Evolutionary conservation across 116 monocot species (phyloP), one percentile per base, ranked within the genome.

Genomic region (Dioscorea cayenensis): DNA sequence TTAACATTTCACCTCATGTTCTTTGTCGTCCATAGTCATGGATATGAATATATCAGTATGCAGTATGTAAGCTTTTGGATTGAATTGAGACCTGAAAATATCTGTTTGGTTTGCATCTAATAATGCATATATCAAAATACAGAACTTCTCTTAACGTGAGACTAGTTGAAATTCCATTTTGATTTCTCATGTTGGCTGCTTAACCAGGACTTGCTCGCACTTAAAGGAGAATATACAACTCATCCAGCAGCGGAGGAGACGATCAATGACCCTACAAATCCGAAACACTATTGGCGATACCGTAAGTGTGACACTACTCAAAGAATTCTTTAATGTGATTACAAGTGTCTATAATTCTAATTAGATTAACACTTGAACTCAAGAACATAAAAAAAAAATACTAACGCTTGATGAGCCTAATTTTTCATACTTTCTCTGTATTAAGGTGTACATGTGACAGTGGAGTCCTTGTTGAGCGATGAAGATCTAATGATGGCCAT

Each of bases 261-360:
- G 3, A 94, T 94, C 63, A 94, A 94, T 49, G 91, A 94, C 77
- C 94, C 94, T 5, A 91, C 94, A 74, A 94, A 94, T 75, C 94
- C 94, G 68, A 90, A 89, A 78, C 94, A 94, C 60, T 94, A 94
- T 49, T 94, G 94, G 94, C 37, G 88, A 90, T 94, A 75, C 65
- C 86, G 94, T 94, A 82, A 73, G 90, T 80, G 14, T n/a, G 68
- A 51, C 29, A 58, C 60, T 66, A 16, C 19, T 14, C 52, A 55
- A 19, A n/a, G 18, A 16, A 55, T 55, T 55, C 55, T 16, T 14
- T 55, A 18, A 18, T 55, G 55, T 16, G 55, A 55, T 18, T 55
- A 18, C 55, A 16, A 55, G 5, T 55, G 55, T 18, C 2, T 16
- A 10, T 43, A 43, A 43, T 43, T 8, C 12, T 7, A 43, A 43